Conservation (phyloP, 768 basidiomycete species). For the Mycena alexandri region DNA sequence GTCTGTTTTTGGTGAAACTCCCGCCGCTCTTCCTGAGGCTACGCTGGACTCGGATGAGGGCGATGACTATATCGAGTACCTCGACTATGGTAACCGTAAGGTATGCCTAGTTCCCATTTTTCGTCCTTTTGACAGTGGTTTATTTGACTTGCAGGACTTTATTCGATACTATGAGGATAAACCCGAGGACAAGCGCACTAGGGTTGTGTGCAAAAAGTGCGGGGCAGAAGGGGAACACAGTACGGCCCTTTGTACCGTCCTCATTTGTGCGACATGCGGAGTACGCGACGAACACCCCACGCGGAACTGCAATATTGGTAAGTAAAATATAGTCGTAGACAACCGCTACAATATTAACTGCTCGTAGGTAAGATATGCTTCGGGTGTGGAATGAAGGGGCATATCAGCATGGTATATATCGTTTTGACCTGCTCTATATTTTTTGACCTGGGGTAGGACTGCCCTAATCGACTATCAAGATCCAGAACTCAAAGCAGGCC, state of each 20-base stretch:
- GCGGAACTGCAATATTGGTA: conserved; percentile 79
- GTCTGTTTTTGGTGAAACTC: conserved; percentile 61
- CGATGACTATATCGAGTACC: conserved; percentile 80
- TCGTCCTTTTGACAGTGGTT: neutral
- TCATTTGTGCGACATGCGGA: conserved; percentile 86
- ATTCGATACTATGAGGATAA: conserved; percentile 76
- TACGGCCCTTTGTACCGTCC: conserved; percentile 74
- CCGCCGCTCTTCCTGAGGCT: conserved; percentile 60
- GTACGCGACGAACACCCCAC: conserved; percentile 84
- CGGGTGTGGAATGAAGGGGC: conserved; percentile 87
- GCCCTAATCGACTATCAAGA: conserved; percentile 67
- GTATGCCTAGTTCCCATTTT: conserved; percentile 49
- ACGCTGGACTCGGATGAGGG: conserved; percentile 58
- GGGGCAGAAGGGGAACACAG: conserved; percentile 81
- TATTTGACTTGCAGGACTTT: conserved; percentile 55
- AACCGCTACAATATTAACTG: too few relatives aligned
- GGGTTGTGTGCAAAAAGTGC: conserved; percentile 81
- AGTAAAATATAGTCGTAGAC: too few relatives aligned
- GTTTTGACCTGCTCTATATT: neutral
- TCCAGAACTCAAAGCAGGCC: too few relatives aligned
- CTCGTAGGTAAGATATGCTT: conserved; percentile 71
- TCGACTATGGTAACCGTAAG: conserved; percentile 78
- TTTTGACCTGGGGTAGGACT: conserved; percentile 59
- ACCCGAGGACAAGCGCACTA: conserved; percentile 57
- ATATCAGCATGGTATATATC: conserved; percentile 69